Conservation (phyloP, 2,329 filamentous ascomycete genomes). For the Exophiala sp. region DNA sequence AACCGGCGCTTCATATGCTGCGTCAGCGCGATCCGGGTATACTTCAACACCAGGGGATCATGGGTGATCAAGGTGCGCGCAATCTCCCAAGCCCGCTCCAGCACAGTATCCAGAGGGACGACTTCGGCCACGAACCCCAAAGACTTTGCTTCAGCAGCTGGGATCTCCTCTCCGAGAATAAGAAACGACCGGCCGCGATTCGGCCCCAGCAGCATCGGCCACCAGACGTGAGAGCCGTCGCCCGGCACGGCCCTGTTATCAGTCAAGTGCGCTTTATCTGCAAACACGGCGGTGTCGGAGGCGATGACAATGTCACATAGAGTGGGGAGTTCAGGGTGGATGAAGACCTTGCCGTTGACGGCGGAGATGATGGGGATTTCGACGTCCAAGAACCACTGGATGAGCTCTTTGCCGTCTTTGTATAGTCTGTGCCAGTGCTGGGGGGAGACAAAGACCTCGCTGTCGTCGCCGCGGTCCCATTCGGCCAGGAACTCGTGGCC, state of each 20-base stretch:
- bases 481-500: neutral
- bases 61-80: neutral
- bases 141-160: neutral
- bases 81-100: neutral
- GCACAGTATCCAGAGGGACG: neutral
- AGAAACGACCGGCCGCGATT: constrained; percentile 1
- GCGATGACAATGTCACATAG: constrained; percentile 3
- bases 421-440: too few species aligned
- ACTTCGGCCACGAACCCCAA: neutral
- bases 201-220: constrained; percentile 2
- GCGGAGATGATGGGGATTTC: constrained; percentile 1
- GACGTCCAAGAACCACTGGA: neutral
- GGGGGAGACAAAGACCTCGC: neutral
- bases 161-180: neutral
- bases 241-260: neutral
- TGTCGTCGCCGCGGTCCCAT: neutral
- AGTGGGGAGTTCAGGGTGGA: neutral
- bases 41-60: too few species aligned
- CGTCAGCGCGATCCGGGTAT: too few species aligned
- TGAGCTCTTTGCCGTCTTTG: neutral
- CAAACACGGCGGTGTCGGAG: neutral
- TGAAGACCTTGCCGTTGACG: constrained; percentile 1
- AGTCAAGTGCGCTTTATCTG: neutral
- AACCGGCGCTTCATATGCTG: too few species aligned
- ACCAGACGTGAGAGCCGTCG: neutral